These are phyloP conservation scores for Tilletiopsis washingtonensis DNA, from an alignment of 1,284 basidiomycete species.

Conservation along the genomic window DNA sequence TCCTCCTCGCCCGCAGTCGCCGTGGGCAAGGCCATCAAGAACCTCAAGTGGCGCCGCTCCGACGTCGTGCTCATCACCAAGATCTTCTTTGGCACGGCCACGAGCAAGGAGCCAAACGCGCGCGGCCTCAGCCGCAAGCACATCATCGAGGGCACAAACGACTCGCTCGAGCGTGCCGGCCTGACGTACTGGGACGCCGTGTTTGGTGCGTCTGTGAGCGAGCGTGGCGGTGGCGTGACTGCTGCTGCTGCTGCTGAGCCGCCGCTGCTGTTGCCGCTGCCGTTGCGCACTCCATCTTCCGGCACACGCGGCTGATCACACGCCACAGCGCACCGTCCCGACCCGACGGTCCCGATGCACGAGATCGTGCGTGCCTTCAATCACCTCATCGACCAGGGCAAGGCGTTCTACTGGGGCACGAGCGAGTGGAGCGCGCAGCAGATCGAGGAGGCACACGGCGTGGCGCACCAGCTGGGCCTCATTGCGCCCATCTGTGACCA, in stretches of 20 bases:
- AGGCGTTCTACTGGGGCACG: slow-evolving; percentile 58
- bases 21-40: slow-evolving; percentile 68
- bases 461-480: slow-evolving; percentile 64
- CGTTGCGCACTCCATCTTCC: no score
- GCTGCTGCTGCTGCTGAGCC: no score
- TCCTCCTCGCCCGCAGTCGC: slow-evolving; percentile 44
- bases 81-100: slow-evolving; percentile 53
- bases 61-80: slow-evolving; percentile 67
- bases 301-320: no score
- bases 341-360: slow-evolving; percentile 55
- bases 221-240: no score
- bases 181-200: slow-evolving; percentile 57
- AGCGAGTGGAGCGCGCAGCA: slow-evolving; percentile 70
- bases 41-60: slow-evolving; percentile 62
- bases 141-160: slow-evolving; percentile 69
- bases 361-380: slow-evolving; percentile 61
- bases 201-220: no score
- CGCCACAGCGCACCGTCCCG: slow-evolving; percentile 55
- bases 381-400: slow-evolving; percentile 50
- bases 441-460: slow-evolving; percentile 65
- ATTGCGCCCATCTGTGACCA: slow-evolving; percentile 68
- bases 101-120: slow-evolving; percentile 56
- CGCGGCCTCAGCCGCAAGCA: slow-evolving; percentile 64
- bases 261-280: no score
- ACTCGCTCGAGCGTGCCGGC: slow-evolving; percentile 61